Percentiles rank a stretch among this genome's conserved stretches.
Evolutionary conservation across 78 protist genomes (phyloP).

Genomic region (Planoprotostelium fungivorum): DNA sequence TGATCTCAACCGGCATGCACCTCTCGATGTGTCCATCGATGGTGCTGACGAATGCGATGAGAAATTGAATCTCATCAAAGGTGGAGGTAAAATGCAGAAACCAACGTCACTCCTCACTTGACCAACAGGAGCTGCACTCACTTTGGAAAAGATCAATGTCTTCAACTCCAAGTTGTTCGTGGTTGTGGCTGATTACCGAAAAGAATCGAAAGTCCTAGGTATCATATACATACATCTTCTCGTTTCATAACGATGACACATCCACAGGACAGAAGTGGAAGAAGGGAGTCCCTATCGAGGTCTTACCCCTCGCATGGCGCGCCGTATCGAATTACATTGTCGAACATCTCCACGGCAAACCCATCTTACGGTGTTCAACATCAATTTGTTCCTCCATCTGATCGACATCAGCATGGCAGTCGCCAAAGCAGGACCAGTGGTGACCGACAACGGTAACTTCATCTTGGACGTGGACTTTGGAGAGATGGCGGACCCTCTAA

Average conservation of each 20-base stretch:
- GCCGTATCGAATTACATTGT: neutral
- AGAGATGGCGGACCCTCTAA: constrained; percentile 25
- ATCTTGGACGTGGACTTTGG: constrained; percentile 68
- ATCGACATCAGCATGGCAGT: constrained; percentile 54
- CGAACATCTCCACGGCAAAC: constrained; percentile 1
- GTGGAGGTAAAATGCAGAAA: constrained; percentile 44
- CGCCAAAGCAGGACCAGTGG: constrained; percentile 82
- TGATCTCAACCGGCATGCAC: constrained; percentile 47
- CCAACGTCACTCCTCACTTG: neutral
- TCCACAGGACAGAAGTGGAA: constrained; percentile 36
- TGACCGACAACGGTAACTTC: constrained; percentile 80
- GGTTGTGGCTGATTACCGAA: constrained; percentile 72
- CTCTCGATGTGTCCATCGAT: constrained; percentile 75
- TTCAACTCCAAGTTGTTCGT: constrained; percentile 45
- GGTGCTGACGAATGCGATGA: constrained; percentile 81
- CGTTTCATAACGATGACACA: neutral
- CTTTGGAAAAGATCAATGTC: constrained; percentile 78
- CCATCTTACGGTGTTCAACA: neutral
- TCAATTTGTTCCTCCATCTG: neutral
- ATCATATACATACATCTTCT: neutral
- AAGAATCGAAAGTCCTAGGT: constrained; percentile 57
- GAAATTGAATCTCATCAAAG: constrained; percentile 67
- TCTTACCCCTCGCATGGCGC: constrained; percentile 55
- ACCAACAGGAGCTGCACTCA: constrained; percentile 45
- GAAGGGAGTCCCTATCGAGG: constrained; percentile 83